phyloP scores from a whole-genome alignment of 2,329 filamentous ascomycete species.

The Pyricularia pennisetigena region DNA sequence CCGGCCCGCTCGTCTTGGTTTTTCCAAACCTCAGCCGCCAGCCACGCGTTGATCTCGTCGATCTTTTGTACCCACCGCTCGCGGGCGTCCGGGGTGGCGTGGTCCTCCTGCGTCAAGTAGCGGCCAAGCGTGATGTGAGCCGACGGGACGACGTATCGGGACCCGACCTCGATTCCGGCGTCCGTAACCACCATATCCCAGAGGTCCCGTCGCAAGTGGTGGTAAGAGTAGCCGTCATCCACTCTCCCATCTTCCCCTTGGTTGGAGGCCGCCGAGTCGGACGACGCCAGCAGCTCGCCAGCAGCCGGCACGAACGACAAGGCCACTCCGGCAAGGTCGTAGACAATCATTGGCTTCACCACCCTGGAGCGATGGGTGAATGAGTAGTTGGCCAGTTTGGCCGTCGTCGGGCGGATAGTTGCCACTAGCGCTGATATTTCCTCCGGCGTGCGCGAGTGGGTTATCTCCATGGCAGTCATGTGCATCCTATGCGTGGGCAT shows the following conservation, averaged over 20 bases:
- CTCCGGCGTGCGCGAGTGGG: slow-evolving; percentile 62
- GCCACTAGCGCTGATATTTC: slow-evolving; percentile 58
- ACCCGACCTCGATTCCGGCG: slow-evolving; percentile 56
- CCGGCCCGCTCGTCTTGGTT: not conserved
- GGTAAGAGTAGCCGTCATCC: slow-evolving; percentile 71
- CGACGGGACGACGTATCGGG: slow-evolving; percentile 79
- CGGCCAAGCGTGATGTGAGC: slow-evolving; percentile 82
- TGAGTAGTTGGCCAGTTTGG: slow-evolving; percentile 56
- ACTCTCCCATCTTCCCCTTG: slow-evolving; percentile 11
- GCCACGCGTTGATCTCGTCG: slow-evolving; percentile 67
- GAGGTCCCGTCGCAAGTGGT: slow-evolving; percentile 76
- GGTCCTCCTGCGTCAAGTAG: slow-evolving; percentile 62
- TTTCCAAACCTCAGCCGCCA: slow-evolving; percentile 61
- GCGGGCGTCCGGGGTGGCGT: slow-evolving; percentile 48
- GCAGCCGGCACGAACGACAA: slow-evolving; percentile 78
- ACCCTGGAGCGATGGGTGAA: slow-evolving; percentile 58
- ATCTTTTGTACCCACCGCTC: slow-evolving; percentile 57
- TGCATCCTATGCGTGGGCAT: slow-evolving; percentile 75
- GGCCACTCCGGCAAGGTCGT: slow-evolving; percentile 76
- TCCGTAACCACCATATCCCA: slow-evolving; percentile 50
- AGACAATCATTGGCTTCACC: slow-evolving; percentile 74
- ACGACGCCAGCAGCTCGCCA: slow-evolving; percentile 40
- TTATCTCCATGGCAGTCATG: slow-evolving; percentile 75
- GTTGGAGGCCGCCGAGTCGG: slow-evolving; percentile 27
- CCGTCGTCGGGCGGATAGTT: slow-evolving; percentile 44